Conservation (phyloP, 176 grass and related monocot genomes). For the Carex cristatella region DNA sequence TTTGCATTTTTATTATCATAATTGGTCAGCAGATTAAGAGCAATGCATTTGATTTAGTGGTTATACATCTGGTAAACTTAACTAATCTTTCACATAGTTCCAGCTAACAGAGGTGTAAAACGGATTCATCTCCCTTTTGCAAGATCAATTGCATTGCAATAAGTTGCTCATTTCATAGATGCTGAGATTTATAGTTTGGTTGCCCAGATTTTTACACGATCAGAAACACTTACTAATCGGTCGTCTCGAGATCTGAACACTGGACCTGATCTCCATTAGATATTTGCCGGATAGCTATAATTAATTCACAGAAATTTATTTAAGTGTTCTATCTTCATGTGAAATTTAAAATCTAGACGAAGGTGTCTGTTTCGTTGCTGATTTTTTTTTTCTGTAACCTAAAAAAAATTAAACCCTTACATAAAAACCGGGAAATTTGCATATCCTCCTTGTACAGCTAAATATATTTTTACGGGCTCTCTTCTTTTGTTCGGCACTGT, state of each 20-base stretch:
- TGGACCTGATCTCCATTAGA: not conserved
- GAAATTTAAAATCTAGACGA: too few relatives aligned
- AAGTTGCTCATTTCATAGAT: not conserved
- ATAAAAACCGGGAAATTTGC: too few relatives aligned
- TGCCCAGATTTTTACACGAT: not conserved
- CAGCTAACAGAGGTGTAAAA: not conserved
- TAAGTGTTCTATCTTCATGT: too few relatives aligned
- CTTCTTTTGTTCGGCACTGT: too few relatives aligned
- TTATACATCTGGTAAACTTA: not conserved
- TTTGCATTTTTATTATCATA: not conserved
- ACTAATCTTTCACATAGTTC: not conserved
- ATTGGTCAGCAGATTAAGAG: not conserved
- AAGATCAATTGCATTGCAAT: not conserved
- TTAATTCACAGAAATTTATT: constrained; percentile 3
- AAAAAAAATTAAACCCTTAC: too few relatives aligned
- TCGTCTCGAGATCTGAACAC: not conserved
- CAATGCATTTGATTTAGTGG: not conserved
- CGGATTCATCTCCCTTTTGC: not conserved
- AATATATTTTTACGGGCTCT: too few relatives aligned
- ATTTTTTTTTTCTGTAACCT: too few relatives aligned
- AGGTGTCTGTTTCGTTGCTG: too few relatives aligned
- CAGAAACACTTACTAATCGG: not conserved
- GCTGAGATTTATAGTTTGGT: not conserved
- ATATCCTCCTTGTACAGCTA: too few relatives aligned
- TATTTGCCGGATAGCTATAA: not conserved